Conservation (phyloP, 257 asterid genomes). For the Solanum paucissectum region DNA sequence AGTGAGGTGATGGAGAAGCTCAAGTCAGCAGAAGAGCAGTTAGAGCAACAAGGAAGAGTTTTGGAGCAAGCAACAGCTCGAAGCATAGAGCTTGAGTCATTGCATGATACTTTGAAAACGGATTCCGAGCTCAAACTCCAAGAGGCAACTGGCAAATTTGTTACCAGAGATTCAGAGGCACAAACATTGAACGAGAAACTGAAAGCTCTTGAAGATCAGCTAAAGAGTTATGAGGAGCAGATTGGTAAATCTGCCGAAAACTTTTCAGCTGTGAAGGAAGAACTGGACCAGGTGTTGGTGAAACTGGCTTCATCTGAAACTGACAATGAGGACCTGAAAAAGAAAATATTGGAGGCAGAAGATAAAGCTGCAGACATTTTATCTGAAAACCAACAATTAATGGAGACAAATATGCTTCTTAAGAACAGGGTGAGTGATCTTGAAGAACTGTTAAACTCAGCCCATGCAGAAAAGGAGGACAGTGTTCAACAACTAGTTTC, state of each 20-base stretch:
- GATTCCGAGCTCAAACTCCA: constrained; percentile 57
- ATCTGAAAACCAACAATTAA: constrained; percentile 50
- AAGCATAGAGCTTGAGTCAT: constrained; percentile 51
- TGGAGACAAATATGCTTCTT: constrained; percentile 46
- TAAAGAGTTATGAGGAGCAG: constrained; percentile 45
- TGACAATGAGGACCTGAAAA: constrained; percentile 38
- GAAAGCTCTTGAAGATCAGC: constrained; percentile 49
- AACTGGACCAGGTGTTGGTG: constrained; percentile 42
- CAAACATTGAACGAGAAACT: constrained; percentile 48
- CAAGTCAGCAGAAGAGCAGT: constrained; percentile 62
- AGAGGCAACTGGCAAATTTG: constrained; percentile 48
- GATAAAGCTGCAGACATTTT: constrained; percentile 29
- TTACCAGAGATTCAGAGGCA: constrained; percentile 60
- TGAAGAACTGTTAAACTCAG: constrained; percentile 32
- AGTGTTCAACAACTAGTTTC: constrained; percentile 40
- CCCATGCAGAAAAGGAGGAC: constrained; percentile 44
- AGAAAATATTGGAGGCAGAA: constrained; percentile 52
- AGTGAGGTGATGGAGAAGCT: constrained; percentile 50
- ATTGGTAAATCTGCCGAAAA: constrained; percentile 52
- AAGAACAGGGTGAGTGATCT: constrained; percentile 42
- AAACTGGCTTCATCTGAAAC: constrained; percentile 52
- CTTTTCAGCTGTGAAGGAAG: constrained; percentile 31
- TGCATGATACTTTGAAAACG: constrained; percentile 39
- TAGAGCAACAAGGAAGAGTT: constrained; percentile 40
- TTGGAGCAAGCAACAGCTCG: constrained; percentile 51